Conservation (phyloP, 768 basidiomycete species). For the Russula sp. region DNA sequence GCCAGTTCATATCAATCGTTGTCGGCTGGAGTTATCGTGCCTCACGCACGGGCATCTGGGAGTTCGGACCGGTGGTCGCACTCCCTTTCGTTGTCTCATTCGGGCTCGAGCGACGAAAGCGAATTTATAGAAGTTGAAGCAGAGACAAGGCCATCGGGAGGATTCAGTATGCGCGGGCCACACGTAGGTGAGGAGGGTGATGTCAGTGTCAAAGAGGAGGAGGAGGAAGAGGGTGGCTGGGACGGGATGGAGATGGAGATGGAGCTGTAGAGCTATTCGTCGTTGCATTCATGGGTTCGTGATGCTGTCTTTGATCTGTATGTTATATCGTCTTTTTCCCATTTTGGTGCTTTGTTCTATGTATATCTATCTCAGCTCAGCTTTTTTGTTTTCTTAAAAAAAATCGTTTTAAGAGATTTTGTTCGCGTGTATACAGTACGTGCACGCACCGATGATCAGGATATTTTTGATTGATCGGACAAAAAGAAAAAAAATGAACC, state of each 20-base stretch:
- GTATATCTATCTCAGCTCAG: background rate
- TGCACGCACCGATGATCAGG: too few species aligned
- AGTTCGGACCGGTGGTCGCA: constrained; percentile 33
- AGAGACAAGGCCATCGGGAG: constrained; percentile 4
- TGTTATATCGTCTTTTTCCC: background rate
- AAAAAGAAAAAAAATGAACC: too few species aligned
- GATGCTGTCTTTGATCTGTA: constrained; percentile 5
- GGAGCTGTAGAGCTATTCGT: constrained; percentile 40
- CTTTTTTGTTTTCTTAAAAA: background rate
- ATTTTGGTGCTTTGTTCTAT: constrained; percentile 1
- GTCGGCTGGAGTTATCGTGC: constrained; percentile 6
- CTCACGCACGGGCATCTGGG: constrained; percentile 12
- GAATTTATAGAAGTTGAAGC: constrained; percentile 24
- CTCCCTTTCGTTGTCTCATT: constrained; percentile 24
- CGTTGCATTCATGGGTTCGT: background rate
- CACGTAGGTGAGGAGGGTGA: constrained; percentile 37
- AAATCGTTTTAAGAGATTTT: background rate
- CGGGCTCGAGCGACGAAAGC: constrained; percentile 31
- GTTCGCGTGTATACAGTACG: too few species aligned
- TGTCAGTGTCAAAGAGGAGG: constrained; percentile 39
- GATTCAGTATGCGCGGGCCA: constrained; percentile 26
- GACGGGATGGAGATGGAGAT: constrained; percentile 58
- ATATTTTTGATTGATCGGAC: too few species aligned
- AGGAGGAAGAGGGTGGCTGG: constrained; percentile 38
- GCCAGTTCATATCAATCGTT: constrained; percentile 19